Conservation (phyloP, 345 rosid species). For the Geranium brycei region DNA sequence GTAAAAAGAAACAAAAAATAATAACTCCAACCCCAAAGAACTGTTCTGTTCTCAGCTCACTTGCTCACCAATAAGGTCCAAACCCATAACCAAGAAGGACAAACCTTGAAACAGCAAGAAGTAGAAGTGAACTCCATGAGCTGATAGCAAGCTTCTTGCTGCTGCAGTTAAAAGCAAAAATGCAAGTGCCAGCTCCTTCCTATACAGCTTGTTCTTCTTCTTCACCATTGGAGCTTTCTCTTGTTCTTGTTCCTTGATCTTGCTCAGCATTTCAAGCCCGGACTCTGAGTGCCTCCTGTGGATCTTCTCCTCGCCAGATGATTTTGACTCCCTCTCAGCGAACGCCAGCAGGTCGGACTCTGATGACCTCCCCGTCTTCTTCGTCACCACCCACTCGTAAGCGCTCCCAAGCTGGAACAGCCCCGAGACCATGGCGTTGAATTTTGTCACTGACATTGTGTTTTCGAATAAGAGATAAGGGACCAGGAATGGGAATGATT, state of each 20-base stretch:
- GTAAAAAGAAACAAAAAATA: too few relatives aligned
- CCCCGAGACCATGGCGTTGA: slow-evolving; percentile 91
- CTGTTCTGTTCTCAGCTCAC: slow-evolving; percentile 23
- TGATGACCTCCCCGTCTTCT: slow-evolving; percentile 76
- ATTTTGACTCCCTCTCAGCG: slow-evolving; percentile 54
- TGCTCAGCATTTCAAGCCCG: slow-evolving; percentile 47
- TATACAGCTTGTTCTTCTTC: slow-evolving; percentile 54
- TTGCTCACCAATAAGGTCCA: slow-evolving; percentile 95
- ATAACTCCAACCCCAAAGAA: too few relatives aligned
- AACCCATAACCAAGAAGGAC: slow-evolving; percentile 66
- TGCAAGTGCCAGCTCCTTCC: slow-evolving; percentile 75
- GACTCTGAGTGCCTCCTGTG: slow-evolving; percentile 60
- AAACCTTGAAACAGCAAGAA: slow-evolving; percentile 80
- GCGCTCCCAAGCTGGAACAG: slow-evolving; percentile 83
- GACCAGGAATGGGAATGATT: slow-evolving; percentile 79
- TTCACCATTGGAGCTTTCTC: slow-evolving; percentile 20
- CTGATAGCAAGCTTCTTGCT: slow-evolving; percentile 33
- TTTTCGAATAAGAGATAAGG: slow-evolving; percentile 83
- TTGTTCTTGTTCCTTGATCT: slow-evolving; percentile 28
- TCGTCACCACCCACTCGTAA: slow-evolving; percentile 82
- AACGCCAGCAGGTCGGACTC: slow-evolving; percentile 68
- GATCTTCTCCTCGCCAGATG: slow-evolving; percentile 39
- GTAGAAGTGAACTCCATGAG: slow-evolving; percentile 68
- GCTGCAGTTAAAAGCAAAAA: slow-evolving; percentile 72
- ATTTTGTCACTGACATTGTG: slow-evolving; percentile 89